Conservation (phyloP, 805 yeast species). For the Aciculoconidium aculeatum region DNA sequence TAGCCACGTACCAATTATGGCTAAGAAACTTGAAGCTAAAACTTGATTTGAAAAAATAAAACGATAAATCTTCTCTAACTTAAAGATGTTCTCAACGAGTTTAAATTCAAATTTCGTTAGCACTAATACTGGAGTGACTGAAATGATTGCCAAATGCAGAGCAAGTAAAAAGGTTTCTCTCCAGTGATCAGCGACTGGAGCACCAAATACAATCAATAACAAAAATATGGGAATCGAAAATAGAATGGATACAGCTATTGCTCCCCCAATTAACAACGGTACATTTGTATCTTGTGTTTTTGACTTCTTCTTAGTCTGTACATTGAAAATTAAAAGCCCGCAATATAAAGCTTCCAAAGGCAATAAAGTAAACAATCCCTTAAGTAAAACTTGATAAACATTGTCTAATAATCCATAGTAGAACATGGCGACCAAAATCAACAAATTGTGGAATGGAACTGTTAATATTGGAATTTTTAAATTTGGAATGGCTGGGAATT, state of each 20-base stretch:
- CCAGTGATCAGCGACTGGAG: constrained; percentile 56
- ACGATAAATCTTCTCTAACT: constrained; percentile 22
- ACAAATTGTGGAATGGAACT: constrained; percentile 26
- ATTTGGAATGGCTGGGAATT: no score
- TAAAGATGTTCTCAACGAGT: constrained; percentile 19
- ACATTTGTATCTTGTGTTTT: constrained; percentile 6
- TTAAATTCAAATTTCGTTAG: constrained; percentile 47
- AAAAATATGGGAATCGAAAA: constrained; percentile 35
- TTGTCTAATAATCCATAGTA: constrained; percentile 22
- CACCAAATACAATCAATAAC: constrained; percentile 63
- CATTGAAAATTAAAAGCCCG: constrained; percentile 4
- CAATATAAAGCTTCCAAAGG: constrained; percentile 20
- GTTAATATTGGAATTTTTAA: constrained; percentile 10
- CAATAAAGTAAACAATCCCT: constrained; percentile 21
- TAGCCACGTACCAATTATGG: constrained; percentile 71
- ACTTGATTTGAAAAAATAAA: constrained; percentile 21
- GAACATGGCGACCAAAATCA: constrained; percentile 25
- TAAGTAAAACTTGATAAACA: constrained; percentile 16
- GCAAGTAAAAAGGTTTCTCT: constrained; percentile 57
- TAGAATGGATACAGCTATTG: constrained; percentile 25
- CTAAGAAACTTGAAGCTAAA: constrained; percentile 21
- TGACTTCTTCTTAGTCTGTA: constrained; percentile 3
- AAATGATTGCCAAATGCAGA: constrained; percentile 53
- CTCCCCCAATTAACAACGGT: constrained; percentile 13
- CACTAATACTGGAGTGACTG: constrained; percentile 60